Percentiles rank a stretch among this genome's conserved stretches.
Evolutionary conservation across 164 flowering plant genomes (phyloP).

Genomic region (Euptelea pleiosperma): DNA sequence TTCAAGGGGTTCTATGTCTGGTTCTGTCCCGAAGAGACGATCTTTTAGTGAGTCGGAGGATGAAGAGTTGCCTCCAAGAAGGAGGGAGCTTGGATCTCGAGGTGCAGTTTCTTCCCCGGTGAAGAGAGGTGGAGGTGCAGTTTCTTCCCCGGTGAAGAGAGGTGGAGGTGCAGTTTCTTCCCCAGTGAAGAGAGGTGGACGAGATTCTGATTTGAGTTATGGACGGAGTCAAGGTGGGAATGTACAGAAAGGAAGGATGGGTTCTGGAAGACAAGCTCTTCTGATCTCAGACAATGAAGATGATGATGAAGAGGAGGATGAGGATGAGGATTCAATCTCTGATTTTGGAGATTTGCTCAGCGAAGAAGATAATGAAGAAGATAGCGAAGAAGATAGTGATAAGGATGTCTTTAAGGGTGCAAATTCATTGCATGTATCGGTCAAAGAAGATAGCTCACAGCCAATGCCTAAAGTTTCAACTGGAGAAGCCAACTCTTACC

Average conservation of each 20-base stretch:
- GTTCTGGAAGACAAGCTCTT: not conserved
- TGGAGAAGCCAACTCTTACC: slow-evolving; percentile 49
- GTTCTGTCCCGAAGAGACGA: slow-evolving; percentile 9
- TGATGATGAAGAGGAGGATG: slow-evolving; percentile 26
- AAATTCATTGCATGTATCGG: slow-evolving; percentile 23
- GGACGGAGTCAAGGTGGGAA: slow-evolving; percentile 14
- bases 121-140: slow-evolving; percentile 20
- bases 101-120: slow-evolving; percentile 13
- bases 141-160: slow-evolving; percentile 15
- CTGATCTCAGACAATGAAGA: slow-evolving; percentile 7
- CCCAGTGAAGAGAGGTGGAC: slow-evolving; percentile 17
- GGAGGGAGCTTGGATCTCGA: slow-evolving; percentile 10
- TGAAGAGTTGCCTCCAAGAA: slow-evolving; percentile 7
- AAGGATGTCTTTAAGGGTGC: slow-evolving; percentile 25
- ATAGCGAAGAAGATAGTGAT: slow-evolving; percentile 27
- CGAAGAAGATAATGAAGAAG: slow-evolving; percentile 24
- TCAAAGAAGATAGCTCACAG: slow-evolving; percentile 15
- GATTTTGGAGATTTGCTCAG: slow-evolving; percentile 25
- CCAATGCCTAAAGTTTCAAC: slow-evolving; percentile 23
- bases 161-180: slow-evolving; percentile 17
- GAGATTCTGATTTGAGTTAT: slow-evolving; percentile 16
- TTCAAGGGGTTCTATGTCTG: slow-evolving; percentile 4
- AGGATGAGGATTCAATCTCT: slow-evolving; percentile 10
- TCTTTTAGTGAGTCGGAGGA: slow-evolving; percentile 18
- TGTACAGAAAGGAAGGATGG: slow-evolving; percentile 10